A percentile compares a stretch with the other conserved stretches of the same genome.
Conservation (phyloP, 192 early-diverging fungal genomes). For the Coemansia sp. region DNA sequence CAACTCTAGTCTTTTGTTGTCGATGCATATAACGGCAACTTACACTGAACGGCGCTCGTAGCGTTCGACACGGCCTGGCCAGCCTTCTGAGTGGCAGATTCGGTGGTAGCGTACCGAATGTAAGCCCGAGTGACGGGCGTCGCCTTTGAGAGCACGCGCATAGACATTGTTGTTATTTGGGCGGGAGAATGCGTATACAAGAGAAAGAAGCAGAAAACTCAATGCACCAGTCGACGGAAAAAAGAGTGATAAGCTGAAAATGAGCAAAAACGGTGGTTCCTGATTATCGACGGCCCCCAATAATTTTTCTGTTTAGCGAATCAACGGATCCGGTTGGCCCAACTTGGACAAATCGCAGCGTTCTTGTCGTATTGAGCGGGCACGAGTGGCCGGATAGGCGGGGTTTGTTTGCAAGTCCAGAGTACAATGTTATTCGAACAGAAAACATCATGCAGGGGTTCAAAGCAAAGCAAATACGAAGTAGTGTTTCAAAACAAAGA, state of each 20-base stretch:
- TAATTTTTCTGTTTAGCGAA: not conserved
- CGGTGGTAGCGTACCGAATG: conserved; percentile 54
- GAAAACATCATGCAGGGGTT: not conserved
- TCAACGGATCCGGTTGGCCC: not conserved
- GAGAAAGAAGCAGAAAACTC: not conserved
- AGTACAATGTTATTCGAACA: not conserved
- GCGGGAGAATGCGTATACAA: not conserved
- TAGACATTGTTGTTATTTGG: conserved; percentile 28
- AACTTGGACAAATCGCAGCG: not conserved
- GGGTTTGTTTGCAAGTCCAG: not conserved
- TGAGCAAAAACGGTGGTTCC: not conserved
- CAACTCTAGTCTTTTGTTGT: not conserved
- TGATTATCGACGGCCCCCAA: conserved; percentile 1
- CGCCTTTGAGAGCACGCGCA: conserved; percentile 48
- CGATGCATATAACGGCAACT: conserved; percentile 8
- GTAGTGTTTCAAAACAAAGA: not conserved
- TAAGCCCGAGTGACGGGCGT: conserved; percentile 44
- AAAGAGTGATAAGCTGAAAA: conserved; percentile 1
- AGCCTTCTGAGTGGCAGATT: conserved; percentile 48
- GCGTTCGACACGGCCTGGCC: conserved; percentile 38
- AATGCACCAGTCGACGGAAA: conserved; percentile 2
- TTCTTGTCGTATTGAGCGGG: not conserved
- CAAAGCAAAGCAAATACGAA: not conserved
- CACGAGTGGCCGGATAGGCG: not conserved
- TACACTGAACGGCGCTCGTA: conserved; percentile 43